These are phyloP conservation scores for Ganoderma multipileum DNA, from an alignment of 1,284 basidiomycete species.

Conservation along the genomic window DNA sequence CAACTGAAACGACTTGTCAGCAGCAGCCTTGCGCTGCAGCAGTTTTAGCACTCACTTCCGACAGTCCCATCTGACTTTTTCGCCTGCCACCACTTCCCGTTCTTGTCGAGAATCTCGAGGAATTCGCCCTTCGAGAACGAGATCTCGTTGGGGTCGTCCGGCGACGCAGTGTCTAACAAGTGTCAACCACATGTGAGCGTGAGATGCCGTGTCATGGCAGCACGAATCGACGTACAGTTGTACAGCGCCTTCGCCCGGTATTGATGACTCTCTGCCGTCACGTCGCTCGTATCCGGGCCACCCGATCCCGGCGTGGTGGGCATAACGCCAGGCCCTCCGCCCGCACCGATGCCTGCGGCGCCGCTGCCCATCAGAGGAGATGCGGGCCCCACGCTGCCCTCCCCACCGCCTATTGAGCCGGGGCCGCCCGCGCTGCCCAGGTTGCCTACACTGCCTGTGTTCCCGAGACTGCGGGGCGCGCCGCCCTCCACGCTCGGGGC, in stretches of 20 bases:
- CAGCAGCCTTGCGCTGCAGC: constrained; percentile 3
- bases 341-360: constrained; percentile 62
- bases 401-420: constrained; percentile 54
- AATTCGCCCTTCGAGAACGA: constrained; percentile 94
- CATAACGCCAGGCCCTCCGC: constrained; percentile 38
- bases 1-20: constrained; percentile 55
- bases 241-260: constrained; percentile 91
- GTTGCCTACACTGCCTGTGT: constrained; percentile 46
- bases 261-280: constrained; percentile 50
- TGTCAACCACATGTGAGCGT: constrained; percentile 8
- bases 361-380: constrained; percentile 71
- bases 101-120: constrained; percentile 93
- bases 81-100: constrained; percentile 97
- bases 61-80: constrained; percentile 82
- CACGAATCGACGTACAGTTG: constrained; percentile 64
- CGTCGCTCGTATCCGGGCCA: constrained; percentile 28
- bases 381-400: constrained; percentile 52
- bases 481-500: constrained; percentile 46
- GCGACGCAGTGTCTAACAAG: constrained; percentile 80
- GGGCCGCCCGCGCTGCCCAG: constrained; percentile 47
- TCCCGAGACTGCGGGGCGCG: constrained; percentile 51
- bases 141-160: constrained; percentile 97
- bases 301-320: constrained; percentile 31
- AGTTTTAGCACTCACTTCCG: constrained; percentile 67
- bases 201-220: neutral